A percentile compares a stretch with the other conserved stretches of the same genome.
These are phyloP conservation scores for Colletotrichum musae DNA, from an alignment of 2,329 filamentous ascomycete species.

Conservation along the genomic window DNA sequence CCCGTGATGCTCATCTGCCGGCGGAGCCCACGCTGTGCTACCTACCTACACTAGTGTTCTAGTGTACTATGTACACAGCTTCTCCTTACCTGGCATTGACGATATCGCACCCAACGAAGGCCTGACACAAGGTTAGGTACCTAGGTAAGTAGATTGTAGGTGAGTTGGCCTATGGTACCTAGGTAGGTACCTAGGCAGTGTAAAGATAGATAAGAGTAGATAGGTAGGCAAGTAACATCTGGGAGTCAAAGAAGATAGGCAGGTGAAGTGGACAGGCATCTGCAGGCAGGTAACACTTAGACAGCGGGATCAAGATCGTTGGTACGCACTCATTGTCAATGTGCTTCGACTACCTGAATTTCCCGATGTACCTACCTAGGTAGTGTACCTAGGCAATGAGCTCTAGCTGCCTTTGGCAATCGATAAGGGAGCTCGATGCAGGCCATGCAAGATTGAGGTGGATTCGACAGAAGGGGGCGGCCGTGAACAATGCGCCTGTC, in stretches of 20 bases:
- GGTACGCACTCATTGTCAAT: conserved; percentile 15
- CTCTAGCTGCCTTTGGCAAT: conserved; percentile 22
- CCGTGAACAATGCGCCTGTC: conserved; percentile 38
- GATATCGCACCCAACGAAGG: no score
- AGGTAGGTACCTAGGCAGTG: no score
- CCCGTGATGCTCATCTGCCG: neutral
- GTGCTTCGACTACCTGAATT: conserved; percentile 8
- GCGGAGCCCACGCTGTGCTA: neutral
- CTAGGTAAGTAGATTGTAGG: no score
- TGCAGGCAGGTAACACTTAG: neutral
- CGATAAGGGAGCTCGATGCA: conserved; percentile 39
- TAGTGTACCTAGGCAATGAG: no score
- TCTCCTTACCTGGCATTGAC: no score
- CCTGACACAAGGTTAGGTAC: no score
- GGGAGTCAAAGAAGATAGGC: no score
- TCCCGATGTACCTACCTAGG: neutral
- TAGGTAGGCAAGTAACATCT: no score
- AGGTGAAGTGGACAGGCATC: neutral
- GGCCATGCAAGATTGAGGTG: conserved; percentile 36
- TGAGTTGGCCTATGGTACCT: no score
- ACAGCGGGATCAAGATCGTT: neutral
- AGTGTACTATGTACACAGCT: no score
- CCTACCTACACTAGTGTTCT: neutral
- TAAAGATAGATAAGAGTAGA: no score
- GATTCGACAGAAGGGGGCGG: conserved; percentile 17